Evolutionary conservation across 2,329 filamentous ascomycete genomes (phyloP).

Genomic region (Pestalotiopsis sp.): DNA sequence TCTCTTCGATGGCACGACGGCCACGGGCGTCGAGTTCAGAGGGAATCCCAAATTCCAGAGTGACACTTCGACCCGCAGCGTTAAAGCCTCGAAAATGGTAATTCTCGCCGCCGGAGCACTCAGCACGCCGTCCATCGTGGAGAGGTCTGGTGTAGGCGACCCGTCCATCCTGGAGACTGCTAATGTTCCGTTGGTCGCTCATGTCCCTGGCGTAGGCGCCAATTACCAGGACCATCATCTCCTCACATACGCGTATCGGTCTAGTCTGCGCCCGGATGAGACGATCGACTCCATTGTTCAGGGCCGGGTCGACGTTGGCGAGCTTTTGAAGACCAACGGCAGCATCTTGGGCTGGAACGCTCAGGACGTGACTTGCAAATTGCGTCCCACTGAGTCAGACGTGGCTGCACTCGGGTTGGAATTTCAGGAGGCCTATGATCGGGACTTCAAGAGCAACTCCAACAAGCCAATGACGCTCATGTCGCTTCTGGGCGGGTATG

Average conservation of each 20-base stretch:
- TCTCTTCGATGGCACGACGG: slow-evolving; percentile 18
- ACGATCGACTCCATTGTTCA: slow-evolving; percentile 19
- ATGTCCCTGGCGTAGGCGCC: slow-evolving; percentile 48
- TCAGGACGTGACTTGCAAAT: slow-evolving; percentile 22
- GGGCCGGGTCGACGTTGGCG: slow-evolving; percentile 13
- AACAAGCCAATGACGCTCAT: slow-evolving; percentile 23
- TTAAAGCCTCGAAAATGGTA: slow-evolving; percentile 52
- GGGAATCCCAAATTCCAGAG: slow-evolving; percentile 39
- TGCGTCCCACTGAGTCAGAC: slow-evolving; percentile 25
- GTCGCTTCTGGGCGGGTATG: not conserved
- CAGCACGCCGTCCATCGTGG: slow-evolving; percentile 47
- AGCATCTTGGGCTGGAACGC: slow-evolving; percentile 25
- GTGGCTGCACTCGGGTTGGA: slow-evolving; percentile 22
- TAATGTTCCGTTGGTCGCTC: slow-evolving; percentile 32
- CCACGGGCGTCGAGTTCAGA: slow-evolving; percentile 25
- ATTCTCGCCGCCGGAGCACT: slow-evolving; percentile 40
- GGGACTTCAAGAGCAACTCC: slow-evolving; percentile 21
- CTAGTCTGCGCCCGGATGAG: slow-evolving; percentile 18
- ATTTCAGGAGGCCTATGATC: slow-evolving; percentile 25
- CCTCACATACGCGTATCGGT: slow-evolving; percentile 47
- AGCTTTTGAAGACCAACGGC: slow-evolving; percentile 17
- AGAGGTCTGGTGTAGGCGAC: slow-evolving; percentile 53
- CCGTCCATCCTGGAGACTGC: slow-evolving; percentile 44
- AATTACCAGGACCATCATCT: slow-evolving; percentile 54
- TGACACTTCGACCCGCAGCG: slow-evolving; percentile 12